Evolutionary conservation across 371 early-diverging fungal species (phyloP), one percentile per base, ranked within the genome.

Genomic region (Mucor circinelloides): DNA sequence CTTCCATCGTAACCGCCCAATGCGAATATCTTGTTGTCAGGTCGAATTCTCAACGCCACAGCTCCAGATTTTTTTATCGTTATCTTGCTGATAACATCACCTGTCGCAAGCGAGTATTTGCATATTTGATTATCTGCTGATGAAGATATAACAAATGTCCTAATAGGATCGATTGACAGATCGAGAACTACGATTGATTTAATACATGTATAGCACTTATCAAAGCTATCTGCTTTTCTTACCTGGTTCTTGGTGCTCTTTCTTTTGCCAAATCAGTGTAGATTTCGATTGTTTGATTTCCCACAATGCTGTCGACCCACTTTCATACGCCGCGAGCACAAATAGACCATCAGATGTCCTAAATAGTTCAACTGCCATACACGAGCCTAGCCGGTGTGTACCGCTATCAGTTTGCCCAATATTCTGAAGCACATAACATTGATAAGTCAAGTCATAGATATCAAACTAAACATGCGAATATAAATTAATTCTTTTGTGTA

Each of bases 1-100:
- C 71, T 82, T 58, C 77, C 77, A 70, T 86, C 86, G 68, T 75
- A 82, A n/a, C 86, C 86, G 23, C 76, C 86, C 0, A 82, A 78
- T n/a, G 80, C 84, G 63, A 84, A 70, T 55, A 86, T 79, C 64
- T 81, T 84, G 30, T 75, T 75, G 64, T 86, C 86, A 56, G 66
- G 56, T 30, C 86, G 74, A 36, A 86, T 80, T 25, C 58, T 69
- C 19, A 86, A 46, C 9, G 76, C 67, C 19, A 79, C 72, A 27
- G 79, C 46, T 15, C 84, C 84, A 25, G 79, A 65, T 50, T 77
- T 78, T 57, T 86, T 86, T 28, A 69, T 67, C 31, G 68, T 71
- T 32, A 78, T 77, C 60, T 71, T 68, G 13, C 60, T 71, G 40
- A 74, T 63, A 46, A 68, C 28, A 59, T 73, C 59, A 58, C 71